Conservation (phyloP, 1,284 basidiomycete genomes). For the Leccinum subrobustum region DNA sequence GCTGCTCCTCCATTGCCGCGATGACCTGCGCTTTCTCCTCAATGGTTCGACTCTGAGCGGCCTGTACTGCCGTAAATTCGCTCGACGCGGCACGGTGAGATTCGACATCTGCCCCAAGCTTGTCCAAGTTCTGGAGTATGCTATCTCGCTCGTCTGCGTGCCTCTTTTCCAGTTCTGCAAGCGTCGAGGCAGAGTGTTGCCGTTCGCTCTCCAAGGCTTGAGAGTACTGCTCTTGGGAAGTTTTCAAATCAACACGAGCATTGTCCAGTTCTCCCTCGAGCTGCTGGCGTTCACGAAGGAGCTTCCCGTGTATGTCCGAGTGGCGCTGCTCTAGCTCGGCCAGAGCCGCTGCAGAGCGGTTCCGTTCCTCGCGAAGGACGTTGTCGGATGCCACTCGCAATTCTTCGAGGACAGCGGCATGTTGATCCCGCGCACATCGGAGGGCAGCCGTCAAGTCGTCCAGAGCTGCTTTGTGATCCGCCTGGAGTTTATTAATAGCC, state of each 20-base stretch:
- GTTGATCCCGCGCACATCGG: slow-evolving; percentile 45
- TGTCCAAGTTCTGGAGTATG: slow-evolving; percentile 51
- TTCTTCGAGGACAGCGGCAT: slow-evolving; percentile 43
- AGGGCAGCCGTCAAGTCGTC: slow-evolving; percentile 44
- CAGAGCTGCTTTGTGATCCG: slow-evolving; percentile 48
- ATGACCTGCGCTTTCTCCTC: slow-evolving; percentile 51
- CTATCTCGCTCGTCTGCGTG: slow-evolving; percentile 38
- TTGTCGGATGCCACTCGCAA: slow-evolving; percentile 38
- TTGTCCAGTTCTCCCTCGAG: slow-evolving; percentile 30
- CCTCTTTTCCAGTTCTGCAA: slow-evolving; percentile 37
- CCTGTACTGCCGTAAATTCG: slow-evolving; percentile 50
- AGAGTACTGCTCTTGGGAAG: slow-evolving; percentile 19
- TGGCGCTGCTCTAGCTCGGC: slow-evolving; percentile 38
- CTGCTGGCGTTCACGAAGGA: slow-evolving; percentile 28
- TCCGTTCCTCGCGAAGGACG: slow-evolving; percentile 41
- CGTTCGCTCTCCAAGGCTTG: slow-evolving; percentile 35
- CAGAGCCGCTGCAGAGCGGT: slow-evolving; percentile 38
- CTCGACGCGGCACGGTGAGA: slow-evolving; percentile 59
- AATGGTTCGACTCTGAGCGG: slow-evolving; percentile 50
- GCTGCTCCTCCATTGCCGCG: slow-evolving; percentile 46
- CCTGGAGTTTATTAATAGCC: slow-evolving; percentile 40
- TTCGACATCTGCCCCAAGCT: slow-evolving; percentile 60
- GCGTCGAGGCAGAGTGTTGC: slow-evolving; percentile 30
- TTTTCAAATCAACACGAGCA: slow-evolving; percentile 15
- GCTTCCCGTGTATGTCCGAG: slow-evolving; percentile 28